Base-by-base conservation (phyloP, 1,284 basidiomycete genomes). In the Nidula niveotomentosa region DNA sequence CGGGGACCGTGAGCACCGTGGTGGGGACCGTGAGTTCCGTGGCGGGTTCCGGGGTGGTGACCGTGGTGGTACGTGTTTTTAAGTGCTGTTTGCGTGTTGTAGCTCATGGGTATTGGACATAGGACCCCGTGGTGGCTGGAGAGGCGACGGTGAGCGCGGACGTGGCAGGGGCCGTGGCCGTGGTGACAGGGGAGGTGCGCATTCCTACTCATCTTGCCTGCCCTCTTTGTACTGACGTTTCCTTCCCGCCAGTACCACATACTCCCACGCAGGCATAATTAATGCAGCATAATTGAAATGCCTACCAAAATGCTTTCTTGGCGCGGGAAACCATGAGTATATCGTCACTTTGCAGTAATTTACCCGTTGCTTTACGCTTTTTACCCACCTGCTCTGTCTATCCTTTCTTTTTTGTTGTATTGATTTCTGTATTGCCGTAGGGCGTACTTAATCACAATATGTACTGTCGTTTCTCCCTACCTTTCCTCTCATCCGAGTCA, bases 71-170 rank as follows among this genome's bases (percentile, higher is more conserved):
- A 48, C 53, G 53, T 41, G 10, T n/a, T 30, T 54, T 34, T 6
- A 13, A 48, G 7, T 35, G 9, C 36, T 9, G 13, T 37, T 43
- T 15, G 35, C 8, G 23, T 9, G 12, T 17, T 17, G 8, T n/a
- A 18, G 36, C 36, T 51, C 2, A 39, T 17, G 23, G 36, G 8
- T 51, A 17, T 12, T 17, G 10, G 10, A 6, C 17, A 39, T 23
- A 51, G 49, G 36, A 8, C 34, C 8, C 58, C 60, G 62, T 49
- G 60, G 66, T 49, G 67, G 69, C 15, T 58, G 69, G 39, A 65
- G 69, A 53, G 69, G 68, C 17, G 69, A 69, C 50, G 65, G 69
- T 33, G 70, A 71, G 48, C 60, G 55, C 54, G 65, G 68, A 34
- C 63, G 70, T 44, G 69, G 51, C 13, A n/a, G 51, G 9, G 51